phyloP scores from a whole-genome alignment of 106 monocot species.

The Dioscorea dumetorum region DNA sequence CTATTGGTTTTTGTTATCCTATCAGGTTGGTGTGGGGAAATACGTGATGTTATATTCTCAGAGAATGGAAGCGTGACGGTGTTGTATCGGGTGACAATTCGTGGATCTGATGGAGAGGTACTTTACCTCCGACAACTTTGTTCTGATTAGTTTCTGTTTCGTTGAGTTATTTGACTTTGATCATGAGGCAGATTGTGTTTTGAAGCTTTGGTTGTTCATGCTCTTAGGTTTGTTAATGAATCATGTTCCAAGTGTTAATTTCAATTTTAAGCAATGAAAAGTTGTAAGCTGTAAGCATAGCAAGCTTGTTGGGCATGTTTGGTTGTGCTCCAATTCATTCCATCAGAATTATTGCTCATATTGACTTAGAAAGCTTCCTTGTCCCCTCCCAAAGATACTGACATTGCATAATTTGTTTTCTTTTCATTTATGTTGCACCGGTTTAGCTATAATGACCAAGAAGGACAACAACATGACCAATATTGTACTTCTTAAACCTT shows the following conservation, averaged over 20 bases:
- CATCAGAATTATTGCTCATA: no score
- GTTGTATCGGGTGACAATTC: conserved; percentile 71
- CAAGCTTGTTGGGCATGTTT: no score
- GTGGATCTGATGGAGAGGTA: conserved; percentile 94
- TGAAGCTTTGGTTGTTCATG: neutral
- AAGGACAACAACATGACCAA: no score
- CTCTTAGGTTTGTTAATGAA: neutral
- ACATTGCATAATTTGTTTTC: no score
- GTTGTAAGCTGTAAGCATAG: neutral
- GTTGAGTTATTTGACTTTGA: neutral
- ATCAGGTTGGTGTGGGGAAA: conserved; percentile 92
- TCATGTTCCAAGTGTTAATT: neutral
- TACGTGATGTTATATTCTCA: conserved; percentile 65
- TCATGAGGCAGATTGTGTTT: neutral
- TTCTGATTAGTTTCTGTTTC: neutral
- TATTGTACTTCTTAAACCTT: no score
- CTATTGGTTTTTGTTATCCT: conserved; percentile 6
- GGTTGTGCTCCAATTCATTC: no score
- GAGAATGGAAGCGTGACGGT: conserved; percentile 75
- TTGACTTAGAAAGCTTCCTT: no score
- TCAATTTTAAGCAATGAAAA: neutral
- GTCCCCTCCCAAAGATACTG: no score
- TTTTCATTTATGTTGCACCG: no score
- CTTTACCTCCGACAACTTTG: neutral
- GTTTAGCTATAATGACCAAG: no score